A percentile compares a stretch with the other conserved stretches of the same genome.
Conservation (phyloP, 2,329 filamentous ascomycete species). For the Alternaria longipes region DNA sequence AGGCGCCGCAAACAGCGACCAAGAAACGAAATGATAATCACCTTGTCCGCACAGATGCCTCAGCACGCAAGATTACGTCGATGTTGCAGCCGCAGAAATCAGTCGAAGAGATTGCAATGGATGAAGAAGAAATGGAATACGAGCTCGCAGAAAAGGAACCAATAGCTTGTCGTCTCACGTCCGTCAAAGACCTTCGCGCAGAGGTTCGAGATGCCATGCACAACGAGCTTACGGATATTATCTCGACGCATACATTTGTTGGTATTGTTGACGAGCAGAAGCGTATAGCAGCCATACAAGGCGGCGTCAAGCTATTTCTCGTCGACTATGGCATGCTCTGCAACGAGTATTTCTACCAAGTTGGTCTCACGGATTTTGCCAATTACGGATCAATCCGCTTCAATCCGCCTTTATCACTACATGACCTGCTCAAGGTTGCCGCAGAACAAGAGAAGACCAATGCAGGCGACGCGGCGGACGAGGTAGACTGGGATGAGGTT, state of each 20-base stretch:
- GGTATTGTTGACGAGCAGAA: slow-evolving; percentile 88
- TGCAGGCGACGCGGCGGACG: slow-evolving; percentile 52
- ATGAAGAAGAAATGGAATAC: slow-evolving; percentile 70
- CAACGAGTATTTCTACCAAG: slow-evolving; percentile 93
- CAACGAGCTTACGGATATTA: slow-evolving; percentile 83
- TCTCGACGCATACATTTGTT: slow-evolving; percentile 89
- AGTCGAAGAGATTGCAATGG: slow-evolving; percentile 37
- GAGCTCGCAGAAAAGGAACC: slow-evolving; percentile 74
- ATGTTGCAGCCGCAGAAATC: slow-evolving; percentile 76
- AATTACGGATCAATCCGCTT: slow-evolving; percentile 91
- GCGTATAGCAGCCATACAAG: slow-evolving; percentile 90
- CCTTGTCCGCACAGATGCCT: slow-evolving; percentile 88
- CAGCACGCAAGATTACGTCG: slow-evolving; percentile 91
- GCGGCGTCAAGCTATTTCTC: slow-evolving; percentile 89
- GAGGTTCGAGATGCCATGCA: slow-evolving; percentile 84
- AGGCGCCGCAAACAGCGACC: slow-evolving; percentile 36
- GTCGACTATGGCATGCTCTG: slow-evolving; percentile 88
- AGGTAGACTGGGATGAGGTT: slow-evolving; percentile 73
- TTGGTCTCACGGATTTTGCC: slow-evolving; percentile 92
- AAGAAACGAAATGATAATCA: slow-evolving; percentile 78
- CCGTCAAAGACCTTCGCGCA: slow-evolving; percentile 83
- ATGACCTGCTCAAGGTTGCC: slow-evolving; percentile 75
- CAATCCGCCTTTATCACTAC: slow-evolving; percentile 75
- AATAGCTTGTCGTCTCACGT: slow-evolving; percentile 77
- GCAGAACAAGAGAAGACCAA: slow-evolving; percentile 73